Evolutionary conservation across 2,329 filamentous ascomycete species (phyloP).

Genomic region (Lecanoromycetidae sp.): DNA sequence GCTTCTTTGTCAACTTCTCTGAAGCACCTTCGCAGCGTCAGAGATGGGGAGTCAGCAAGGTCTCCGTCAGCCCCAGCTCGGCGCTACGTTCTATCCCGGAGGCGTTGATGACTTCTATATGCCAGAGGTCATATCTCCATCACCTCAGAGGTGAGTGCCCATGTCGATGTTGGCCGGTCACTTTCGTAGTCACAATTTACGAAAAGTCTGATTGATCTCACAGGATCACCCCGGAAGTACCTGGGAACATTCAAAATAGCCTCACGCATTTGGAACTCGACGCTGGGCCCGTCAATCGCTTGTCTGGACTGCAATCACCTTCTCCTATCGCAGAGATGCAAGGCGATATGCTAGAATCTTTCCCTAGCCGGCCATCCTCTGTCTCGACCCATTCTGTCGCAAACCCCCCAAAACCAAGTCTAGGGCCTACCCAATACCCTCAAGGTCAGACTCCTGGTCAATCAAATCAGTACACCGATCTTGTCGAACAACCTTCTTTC

Average conservation of each 20-base stretch:
- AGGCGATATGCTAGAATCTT: not conserved
- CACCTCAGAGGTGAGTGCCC: conserved; percentile 51
- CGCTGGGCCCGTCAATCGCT: conserved; percentile 42
- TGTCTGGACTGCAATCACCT: conserved; percentile 25
- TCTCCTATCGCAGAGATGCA: conserved; percentile 24
- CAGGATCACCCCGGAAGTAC: conserved; percentile 89
- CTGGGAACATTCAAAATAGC: conserved; percentile 91
- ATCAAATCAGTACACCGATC: not conserved
- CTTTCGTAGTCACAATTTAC: not conserved
- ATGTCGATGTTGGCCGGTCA: not conserved
- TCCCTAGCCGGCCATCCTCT: conserved; percentile 14
- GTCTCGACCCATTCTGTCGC: conserved; percentile 6
- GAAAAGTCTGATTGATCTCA: conserved; percentile 14
- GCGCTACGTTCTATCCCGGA: conserved; percentile 57
- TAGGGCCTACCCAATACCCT: not conserved
- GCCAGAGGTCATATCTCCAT: conserved; percentile 56
- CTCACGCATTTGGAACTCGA: conserved; percentile 82
- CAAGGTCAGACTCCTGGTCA: not conserved
- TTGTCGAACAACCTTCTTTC: conserved; percentile 57
- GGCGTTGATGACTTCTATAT: conserved; percentile 57
- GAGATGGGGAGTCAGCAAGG: conserved; percentile 6
- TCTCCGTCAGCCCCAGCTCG: conserved; percentile 24
- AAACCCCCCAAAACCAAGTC: not conserved
- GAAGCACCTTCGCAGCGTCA: not conserved
- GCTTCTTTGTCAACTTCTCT: not conserved